phyloP scores from a whole-genome alignment of 495 filamentous ascomycete species.

The Xylaria flabelliformis region DNA sequence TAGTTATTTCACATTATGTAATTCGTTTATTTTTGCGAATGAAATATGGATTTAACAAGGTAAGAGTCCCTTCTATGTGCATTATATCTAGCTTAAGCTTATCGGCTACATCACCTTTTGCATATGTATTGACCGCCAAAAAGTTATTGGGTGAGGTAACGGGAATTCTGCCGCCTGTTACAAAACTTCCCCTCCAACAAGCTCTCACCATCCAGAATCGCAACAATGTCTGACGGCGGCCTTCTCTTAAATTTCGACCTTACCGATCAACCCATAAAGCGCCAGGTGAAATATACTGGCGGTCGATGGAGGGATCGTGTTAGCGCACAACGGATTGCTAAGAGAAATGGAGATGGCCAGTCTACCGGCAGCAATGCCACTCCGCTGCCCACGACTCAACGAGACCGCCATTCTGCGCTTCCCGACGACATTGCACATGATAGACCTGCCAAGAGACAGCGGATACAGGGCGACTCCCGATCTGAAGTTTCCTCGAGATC shows the following conservation, averaged over 20 bases:
- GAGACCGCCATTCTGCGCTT: slow-evolving; percentile 27
- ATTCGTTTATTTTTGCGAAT: no score
- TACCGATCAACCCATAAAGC: slow-evolving; percentile 63
- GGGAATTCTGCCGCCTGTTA: slow-evolving; percentile 34
- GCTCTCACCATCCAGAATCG: slow-evolving; percentile 11
- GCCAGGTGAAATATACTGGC: slow-evolving; percentile 76
- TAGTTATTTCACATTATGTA: no score
- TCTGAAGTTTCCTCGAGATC: slow-evolving; percentile 28
- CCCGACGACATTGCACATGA: slow-evolving; percentile 34
- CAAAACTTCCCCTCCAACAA: slow-evolving; percentile 22
- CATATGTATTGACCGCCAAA: slow-evolving; percentile 33
- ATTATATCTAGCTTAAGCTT: not conserved
- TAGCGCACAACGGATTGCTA: slow-evolving; percentile 75
- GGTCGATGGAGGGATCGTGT: slow-evolving; percentile 90
- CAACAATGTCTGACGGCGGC: slow-evolving; percentile 84
- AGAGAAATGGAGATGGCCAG: slow-evolving; percentile 51
- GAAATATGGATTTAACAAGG: not conserved
- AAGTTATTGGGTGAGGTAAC: slow-evolving; percentile 26
- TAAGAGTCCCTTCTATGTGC: not conserved
- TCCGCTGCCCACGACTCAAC: slow-evolving; percentile 34
- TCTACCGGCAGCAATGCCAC: slow-evolving; percentile 37
- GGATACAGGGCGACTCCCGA: slow-evolving; percentile 35
- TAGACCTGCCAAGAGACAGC: slow-evolving; percentile 51
- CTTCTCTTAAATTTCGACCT: slow-evolving; percentile 93
- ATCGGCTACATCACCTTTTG: not conserved